A percentile compares a stretch with the other conserved stretches of the same genome.
Conservation (phyloP, 305 asterid species). For the Andrographis paniculata region DNA sequence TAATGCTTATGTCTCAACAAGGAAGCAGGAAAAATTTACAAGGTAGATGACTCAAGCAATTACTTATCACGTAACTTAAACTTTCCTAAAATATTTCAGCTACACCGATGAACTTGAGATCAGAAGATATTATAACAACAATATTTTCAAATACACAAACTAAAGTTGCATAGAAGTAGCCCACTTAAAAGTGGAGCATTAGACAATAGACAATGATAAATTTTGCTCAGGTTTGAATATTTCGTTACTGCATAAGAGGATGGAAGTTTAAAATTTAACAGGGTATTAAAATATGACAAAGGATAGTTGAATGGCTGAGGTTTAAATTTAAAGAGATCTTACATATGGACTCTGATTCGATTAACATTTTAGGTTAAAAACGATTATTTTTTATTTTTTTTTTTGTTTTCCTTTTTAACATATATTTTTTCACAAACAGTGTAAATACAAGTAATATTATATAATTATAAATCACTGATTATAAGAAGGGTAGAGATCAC, state of each 20-base stretch:
- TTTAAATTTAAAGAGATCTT: not conserved
- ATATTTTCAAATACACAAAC: constrained; percentile 5
- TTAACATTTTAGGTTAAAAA: too few relatives aligned
- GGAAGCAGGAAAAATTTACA: constrained; percentile 9
- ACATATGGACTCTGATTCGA: too few relatives aligned
- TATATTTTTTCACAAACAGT: too few relatives aligned
- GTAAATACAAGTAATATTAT: too few relatives aligned
- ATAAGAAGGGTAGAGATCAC: too few relatives aligned
- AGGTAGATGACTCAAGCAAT: constrained; percentile 6
- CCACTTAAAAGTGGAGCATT: not conserved
- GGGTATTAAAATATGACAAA: constrained; percentile 4
- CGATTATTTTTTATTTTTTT: too few relatives aligned
- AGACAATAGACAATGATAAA: not conserved
- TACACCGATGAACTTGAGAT: not conserved
- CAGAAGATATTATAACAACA: constrained; percentile 11
- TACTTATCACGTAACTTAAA: constrained; percentile 2
- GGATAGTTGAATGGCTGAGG: constrained; percentile 10
- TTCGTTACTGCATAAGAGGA: too few relatives aligned
- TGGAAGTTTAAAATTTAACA: constrained; percentile 3
- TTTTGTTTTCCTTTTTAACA: too few relatives aligned
- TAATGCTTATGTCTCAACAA: constrained; percentile 15
- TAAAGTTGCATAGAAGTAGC: not conserved
- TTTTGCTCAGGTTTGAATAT: too few relatives aligned
- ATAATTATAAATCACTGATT: too few relatives aligned
- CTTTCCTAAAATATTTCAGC: constrained; percentile 9